These are phyloP conservation scores for Hymenochaete sp. DNA, from an alignment of 1,284 basidiomycete genomes.

Conservation along the genomic window DNA sequence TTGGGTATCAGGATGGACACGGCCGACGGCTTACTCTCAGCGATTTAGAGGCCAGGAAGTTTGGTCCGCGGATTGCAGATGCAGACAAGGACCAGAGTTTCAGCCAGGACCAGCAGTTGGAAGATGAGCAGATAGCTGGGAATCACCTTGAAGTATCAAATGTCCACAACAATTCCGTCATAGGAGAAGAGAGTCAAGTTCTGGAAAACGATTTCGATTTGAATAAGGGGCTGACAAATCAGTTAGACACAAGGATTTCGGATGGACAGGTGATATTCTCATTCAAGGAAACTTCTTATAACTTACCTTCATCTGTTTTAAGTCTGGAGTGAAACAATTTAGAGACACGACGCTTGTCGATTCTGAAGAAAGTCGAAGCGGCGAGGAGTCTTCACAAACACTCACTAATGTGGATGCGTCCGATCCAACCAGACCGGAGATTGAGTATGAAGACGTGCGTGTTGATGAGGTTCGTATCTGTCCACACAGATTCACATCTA, in stretches of 20 bases:
- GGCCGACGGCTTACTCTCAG: slow-evolving; percentile 16
- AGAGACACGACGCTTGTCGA: not conserved
- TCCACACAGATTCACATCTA: too few relatives aligned
- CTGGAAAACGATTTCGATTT: not conserved
- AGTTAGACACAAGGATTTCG: too few relatives aligned
- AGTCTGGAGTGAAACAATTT: not conserved
- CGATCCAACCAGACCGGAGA: not conserved
- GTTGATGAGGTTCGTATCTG: too few relatives aligned
- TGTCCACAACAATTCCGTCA: not conserved
- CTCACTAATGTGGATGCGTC: too few relatives aligned
- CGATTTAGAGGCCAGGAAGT: slow-evolving; percentile 14
- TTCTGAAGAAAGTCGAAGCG: not conserved
- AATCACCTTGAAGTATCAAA: not conserved
- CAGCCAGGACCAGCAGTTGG: not conserved
- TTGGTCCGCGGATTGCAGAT: slow-evolving; percentile 7
- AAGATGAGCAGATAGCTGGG: not conserved
- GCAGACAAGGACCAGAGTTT: too few relatives aligned
- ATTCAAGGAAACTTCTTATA: not conserved
- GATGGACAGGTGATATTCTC: not conserved
- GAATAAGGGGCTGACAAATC: too few relatives aligned
- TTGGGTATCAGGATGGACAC: slow-evolving; percentile 6
- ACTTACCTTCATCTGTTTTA: not conserved
- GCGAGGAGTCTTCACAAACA: too few relatives aligned
- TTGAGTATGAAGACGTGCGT: not conserved
- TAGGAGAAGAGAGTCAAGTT: not conserved